Conservation (phyloP, 495 filamentous ascomycete species). For the Polyplosphaeria fusca region DNA sequence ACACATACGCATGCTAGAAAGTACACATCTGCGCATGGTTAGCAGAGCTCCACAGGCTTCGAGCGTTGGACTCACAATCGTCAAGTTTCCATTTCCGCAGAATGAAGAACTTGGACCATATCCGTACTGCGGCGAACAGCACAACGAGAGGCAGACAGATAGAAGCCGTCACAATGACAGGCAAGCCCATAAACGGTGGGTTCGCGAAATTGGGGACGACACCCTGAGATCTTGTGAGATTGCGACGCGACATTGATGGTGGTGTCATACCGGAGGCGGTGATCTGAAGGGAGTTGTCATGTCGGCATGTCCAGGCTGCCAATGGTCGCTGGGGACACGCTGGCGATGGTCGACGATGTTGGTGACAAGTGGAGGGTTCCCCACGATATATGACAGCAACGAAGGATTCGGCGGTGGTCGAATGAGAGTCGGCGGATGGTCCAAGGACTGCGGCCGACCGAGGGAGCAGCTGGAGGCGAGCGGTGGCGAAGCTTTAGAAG, state of each 20-base stretch:
- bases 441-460: background rate
- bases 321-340: background rate
- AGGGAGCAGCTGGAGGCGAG: background rate
- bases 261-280: slow-evolving; percentile 16
- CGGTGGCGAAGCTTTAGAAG: background rate
- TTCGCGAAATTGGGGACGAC: slow-evolving; percentile 16
- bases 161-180: slow-evolving; percentile 15
- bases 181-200: slow-evolving; percentile 18
- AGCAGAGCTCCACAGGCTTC: too few relatives aligned
- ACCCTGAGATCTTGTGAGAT: slow-evolving; percentile 7
- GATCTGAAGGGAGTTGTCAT: slow-evolving; percentile 13
- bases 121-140: slow-evolving; percentile 8
- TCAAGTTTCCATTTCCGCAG: slow-evolving; percentile 18
- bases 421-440: background rate
- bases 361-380: slow-evolving; percentile 7
- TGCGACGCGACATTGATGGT: background rate
- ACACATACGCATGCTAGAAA: slow-evolving; percentile 15
- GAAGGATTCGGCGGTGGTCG: background rate
- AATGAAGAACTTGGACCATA: slow-evolving; percentile 4
- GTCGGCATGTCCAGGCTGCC: slow-evolving; percentile 6
- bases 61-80: slow-evolving; percentile 15
- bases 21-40: slow-evolving; percentile 8
- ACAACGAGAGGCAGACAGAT: slow-evolving; percentile 15
- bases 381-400: slow-evolving; percentile 5
- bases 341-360: background rate